phyloP scores from a whole-genome alignment of 805 yeast genomes.

The Lipomyces kockii region DNA sequence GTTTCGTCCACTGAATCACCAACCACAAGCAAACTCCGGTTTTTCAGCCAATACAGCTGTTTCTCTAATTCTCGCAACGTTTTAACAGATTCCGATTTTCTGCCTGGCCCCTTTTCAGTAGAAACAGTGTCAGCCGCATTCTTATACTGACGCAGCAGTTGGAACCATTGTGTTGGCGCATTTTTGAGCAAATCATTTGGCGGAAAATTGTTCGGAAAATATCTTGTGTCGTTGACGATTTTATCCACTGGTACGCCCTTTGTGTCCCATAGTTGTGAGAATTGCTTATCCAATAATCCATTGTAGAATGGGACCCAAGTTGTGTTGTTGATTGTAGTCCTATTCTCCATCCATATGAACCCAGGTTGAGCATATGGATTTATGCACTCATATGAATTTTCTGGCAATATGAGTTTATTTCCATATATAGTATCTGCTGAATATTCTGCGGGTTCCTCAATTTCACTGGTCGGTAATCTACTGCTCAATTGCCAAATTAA shows the following conservation, averaged over 20 bases:
- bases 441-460: neutral
- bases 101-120: neutral
- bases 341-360: neutral
- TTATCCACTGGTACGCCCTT: neutral
- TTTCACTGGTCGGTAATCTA: neutral
- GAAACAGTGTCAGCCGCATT: neutral
- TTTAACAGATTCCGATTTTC: neutral
- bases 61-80: conserved; percentile 1
- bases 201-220: neutral
- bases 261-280: neutral
- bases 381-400: neutral
- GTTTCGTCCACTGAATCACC: conserved; percentile 32
- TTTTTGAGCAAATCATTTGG: conserved; percentile 1
- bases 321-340: neutral
- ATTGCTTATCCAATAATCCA: conserved; percentile 2
- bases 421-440: neutral
- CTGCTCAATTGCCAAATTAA: neutral
- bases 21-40: conserved; percentile 26
- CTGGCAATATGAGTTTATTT: neutral
- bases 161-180: conserved; percentile 18
- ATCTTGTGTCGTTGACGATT: neutral
- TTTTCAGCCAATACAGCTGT: conserved; percentile 21
- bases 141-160: neutral
- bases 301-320: conserved; percentile 11
- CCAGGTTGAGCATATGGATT: conserved; percentile 15